Evolutionary conservation across 179 eudicot species (phyloP), one percentile per base, ranked within the genome.

Genomic region (Patellifolia procumbens): DNA sequence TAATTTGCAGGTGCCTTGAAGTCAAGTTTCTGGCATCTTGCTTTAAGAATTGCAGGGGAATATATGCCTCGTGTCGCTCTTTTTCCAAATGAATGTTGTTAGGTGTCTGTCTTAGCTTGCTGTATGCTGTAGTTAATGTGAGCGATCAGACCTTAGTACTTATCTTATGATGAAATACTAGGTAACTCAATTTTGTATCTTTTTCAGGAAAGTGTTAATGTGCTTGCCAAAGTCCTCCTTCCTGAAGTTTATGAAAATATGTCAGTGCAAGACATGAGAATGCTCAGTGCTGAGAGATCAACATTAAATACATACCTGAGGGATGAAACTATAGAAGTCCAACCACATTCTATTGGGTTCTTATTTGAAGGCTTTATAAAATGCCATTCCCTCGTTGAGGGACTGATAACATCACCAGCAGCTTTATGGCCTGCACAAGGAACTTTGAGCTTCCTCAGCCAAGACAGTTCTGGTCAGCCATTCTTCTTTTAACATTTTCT

Each of bases 251-350:
- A 92, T 79, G 97, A 91, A 79, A 89, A 82, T 80, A 83, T 85
- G 84, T 71, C 92, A 59, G 88, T 92, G 93, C 96, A 88, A 79
- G 96, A 94, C 55, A 63, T 94, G 82, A 88, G 98, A 82, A 80
- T 81, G 56, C 92, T 92, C 49, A 81, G 84, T 62, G 88, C 97
- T 67, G 97, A 94, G 74, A 89, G 91, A 80, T 91, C 98, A 77
- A 82, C 72, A 29, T 75, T 91, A 83, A 86, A 74, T 56, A 84
- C 85, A 53, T 88, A 87, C 79, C 45, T 88, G 64, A 88, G 91
- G 65, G 97, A 93, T 51, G 98, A 92, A 87, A 84, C 81, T 79
- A 74, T 94, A 74, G 97, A 94, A 86, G 71, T 94, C 72, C 88
- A 87, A 69, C 82, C 80, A 22, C 88, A 86, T 77, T 84, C 81